These are phyloP conservation scores for Zasmidium angulare DNA, from an alignment of 2,329 filamentous ascomycete species.

Conservation along the genomic window DNA sequence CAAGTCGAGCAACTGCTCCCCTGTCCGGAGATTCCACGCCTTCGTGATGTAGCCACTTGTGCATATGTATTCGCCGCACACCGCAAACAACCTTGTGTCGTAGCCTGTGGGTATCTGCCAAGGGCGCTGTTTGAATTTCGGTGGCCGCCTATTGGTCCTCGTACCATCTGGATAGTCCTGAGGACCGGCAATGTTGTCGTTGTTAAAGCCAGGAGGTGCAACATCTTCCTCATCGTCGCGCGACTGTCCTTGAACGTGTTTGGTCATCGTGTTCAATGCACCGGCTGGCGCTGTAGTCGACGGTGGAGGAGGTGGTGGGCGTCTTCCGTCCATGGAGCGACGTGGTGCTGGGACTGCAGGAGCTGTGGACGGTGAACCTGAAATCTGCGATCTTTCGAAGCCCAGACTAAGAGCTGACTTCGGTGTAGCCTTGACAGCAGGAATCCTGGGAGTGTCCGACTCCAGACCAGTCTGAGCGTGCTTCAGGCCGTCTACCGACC, in stretches of 20 bases:
- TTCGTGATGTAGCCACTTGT: slow-evolving; percentile 83
- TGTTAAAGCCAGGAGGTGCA: slow-evolving; percentile 14
- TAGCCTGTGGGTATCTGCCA: slow-evolving; percentile 80
- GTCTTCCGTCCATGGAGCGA: slow-evolving; percentile 29
- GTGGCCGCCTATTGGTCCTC: slow-evolving; percentile 79
- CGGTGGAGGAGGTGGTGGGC: slow-evolving; percentile 21
- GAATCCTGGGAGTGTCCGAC: slow-evolving; percentile 24
- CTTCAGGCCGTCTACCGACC: slow-evolving; percentile 24
- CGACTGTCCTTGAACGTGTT: slow-evolving; percentile 29
- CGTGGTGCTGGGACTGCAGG: slow-evolving; percentile 37
- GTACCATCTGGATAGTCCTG: slow-evolving; percentile 78
- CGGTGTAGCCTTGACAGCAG: slow-evolving; percentile 23
- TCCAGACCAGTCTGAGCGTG: slow-evolving; percentile 17
- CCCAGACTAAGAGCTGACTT: slow-evolving; percentile 22
- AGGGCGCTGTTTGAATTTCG: slow-evolving; percentile 69
- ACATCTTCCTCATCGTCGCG: slow-evolving; percentile 46
- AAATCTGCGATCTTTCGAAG: slow-evolving; percentile 1
- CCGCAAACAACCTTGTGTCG: slow-evolving; percentile 80
- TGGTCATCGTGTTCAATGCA: slow-evolving; percentile 36
- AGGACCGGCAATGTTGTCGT: slow-evolving; percentile 16
- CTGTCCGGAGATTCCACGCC: slow-evolving; percentile 82
- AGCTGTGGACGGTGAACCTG: slow-evolving; percentile 18
- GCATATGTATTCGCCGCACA: slow-evolving; percentile 84
- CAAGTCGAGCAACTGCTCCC: slow-evolving; percentile 76
- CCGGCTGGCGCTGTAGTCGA: slow-evolving; percentile 8